Percentiles rank a stretch among this genome's conserved stretches.
These are phyloP conservation scores for Sarocladiaceae sp. DNA, from an alignment of 2,329 filamentous ascomycete species.

Conservation along the genomic window DNA sequence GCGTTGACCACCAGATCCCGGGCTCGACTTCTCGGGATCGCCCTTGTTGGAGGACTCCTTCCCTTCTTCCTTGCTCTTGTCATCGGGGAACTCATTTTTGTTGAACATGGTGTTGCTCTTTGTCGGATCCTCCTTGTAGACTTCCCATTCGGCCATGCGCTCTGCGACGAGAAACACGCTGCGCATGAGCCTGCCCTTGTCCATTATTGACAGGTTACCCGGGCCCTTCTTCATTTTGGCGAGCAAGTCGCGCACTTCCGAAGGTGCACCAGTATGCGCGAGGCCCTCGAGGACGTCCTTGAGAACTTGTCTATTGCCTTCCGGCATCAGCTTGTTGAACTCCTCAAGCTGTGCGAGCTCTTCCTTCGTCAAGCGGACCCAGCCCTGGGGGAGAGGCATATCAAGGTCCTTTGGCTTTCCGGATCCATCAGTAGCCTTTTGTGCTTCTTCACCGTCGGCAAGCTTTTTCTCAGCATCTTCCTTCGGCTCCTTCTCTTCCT, in stretches of 20 bases:
- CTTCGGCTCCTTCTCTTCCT: constrained; percentile 13
- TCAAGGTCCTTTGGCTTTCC: constrained; percentile 11
- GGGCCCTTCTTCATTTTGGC: constrained; percentile 50
- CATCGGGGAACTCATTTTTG: background rate
- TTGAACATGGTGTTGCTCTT: constrained; percentile 5
- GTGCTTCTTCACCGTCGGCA: background rate
- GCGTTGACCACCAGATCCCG: background rate
- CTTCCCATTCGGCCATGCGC: constrained; percentile 26
- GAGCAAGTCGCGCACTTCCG: constrained; percentile 58
- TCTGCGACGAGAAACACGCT: constrained; percentile 32
- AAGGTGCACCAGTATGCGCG: constrained; percentile 64
- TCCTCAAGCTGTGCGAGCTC: constrained; percentile 51
- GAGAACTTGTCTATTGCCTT: constrained; percentile 55
- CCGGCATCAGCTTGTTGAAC: constrained; percentile 59
- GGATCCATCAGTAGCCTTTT: constrained; percentile 2
- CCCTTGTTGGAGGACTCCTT: constrained; percentile 3
- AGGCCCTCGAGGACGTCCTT: constrained; percentile 58
- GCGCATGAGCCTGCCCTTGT: constrained; percentile 33
- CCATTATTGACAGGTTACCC: constrained; percentile 43
- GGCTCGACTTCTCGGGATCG: background rate
- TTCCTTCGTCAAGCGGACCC: constrained; percentile 40
- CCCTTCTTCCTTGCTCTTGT: constrained; percentile 6
- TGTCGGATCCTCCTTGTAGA: background rate
- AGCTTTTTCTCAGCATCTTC: constrained; percentile 24
- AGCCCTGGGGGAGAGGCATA: constrained; percentile 38